Evolutionary conservation across 495 filamentous ascomycete genomes (phyloP), one percentile per base, ranked within the genome.

Genomic region (Acidomyces sp.): DNA sequence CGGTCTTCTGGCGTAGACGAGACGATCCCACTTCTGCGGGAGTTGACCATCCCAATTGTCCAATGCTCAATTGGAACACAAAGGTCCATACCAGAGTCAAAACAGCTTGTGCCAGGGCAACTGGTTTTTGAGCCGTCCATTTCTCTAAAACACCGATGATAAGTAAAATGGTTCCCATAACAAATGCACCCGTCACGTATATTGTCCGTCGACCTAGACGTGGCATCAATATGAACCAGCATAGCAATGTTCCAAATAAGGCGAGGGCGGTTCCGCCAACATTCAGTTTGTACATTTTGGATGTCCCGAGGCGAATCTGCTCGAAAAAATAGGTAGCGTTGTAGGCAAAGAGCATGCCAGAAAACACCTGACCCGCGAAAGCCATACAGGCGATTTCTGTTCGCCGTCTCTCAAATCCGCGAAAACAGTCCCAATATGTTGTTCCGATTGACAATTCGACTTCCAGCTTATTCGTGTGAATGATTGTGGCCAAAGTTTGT

Each of bases 361-460:
- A 75, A 1, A 86, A 59, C 34, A 80, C 82, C 55, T 90, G 83
- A 40, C 85, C 84, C 1, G 76, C 77, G 80, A 81, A 90, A 30
- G 77, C 50, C 50, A 58, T 58, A 38, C 48, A 52, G 0, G 55
- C 49, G 27, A 62, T 60, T 35, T 58, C 57, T 1, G 58, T 62
- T 7, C 58, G 47, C 0, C 58, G 49, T 10, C 52, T 34, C 34
- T 62, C 53, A 12, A 52, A 46, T 21, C 50, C 48, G 3, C 47
- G 30, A 42, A 62, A 60, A 40, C 57, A 60, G 40, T 62, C 57
- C 7, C 48, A 12, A 33, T 60, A 62, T 18, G 22, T 34, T 7
- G 55, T 43, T 4, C 55, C 57, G 3, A 32, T 33, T 5, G 50
- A 46, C 11, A 58, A 46, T 21, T 53, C 48, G 43, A 53, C 39